Percentiles rank a stretch among this genome's conserved stretches.
Evolutionary conservation across 129 eudicot species (phyloP).

Genomic region (Tagetes patula): DNA sequence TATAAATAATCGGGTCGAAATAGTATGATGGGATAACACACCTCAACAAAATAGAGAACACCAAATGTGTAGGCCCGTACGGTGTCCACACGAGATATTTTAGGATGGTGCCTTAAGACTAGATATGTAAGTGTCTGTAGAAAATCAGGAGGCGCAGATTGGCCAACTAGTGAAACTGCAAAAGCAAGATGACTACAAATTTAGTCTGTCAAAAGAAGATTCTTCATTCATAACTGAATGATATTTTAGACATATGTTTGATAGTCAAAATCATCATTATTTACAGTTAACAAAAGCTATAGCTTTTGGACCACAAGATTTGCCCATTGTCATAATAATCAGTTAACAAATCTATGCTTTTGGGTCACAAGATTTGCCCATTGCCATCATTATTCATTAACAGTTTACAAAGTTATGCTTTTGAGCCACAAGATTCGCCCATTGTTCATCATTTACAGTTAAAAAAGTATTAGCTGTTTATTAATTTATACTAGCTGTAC

Average conservation of each 20-base stretch:
- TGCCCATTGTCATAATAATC: too few relatives aligned
- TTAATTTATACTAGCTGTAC: too few relatives aligned
- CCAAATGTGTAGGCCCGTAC: conserved; percentile 82
- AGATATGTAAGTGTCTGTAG: conserved; percentile 74
- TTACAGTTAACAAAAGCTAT: background rate
- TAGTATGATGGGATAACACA: background rate
- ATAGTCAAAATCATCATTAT: background rate
- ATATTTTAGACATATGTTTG: background rate
- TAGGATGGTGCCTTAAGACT: conserved; percentile 58
- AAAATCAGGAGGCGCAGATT: conserved; percentile 70
- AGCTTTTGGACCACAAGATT: background rate
- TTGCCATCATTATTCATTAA: background rate
- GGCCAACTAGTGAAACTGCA: conserved; percentile 69
- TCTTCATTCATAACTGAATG: background rate
- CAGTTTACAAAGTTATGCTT: background rate
- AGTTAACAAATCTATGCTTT: too few relatives aligned
- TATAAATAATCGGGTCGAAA: background rate
- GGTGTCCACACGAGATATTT: conserved; percentile 66
- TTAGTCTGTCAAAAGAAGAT: background rate
- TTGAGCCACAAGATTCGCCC: background rate
- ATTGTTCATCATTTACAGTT: background rate
- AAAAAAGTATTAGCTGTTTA: too few relatives aligned
- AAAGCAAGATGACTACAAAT: background rate
- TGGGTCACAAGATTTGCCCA: too few relatives aligned
- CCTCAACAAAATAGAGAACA: conserved; percentile 78